Conservation (phyloP, 192 early-diverging fungal genomes). For the Gonapodya sp. region DNA sequence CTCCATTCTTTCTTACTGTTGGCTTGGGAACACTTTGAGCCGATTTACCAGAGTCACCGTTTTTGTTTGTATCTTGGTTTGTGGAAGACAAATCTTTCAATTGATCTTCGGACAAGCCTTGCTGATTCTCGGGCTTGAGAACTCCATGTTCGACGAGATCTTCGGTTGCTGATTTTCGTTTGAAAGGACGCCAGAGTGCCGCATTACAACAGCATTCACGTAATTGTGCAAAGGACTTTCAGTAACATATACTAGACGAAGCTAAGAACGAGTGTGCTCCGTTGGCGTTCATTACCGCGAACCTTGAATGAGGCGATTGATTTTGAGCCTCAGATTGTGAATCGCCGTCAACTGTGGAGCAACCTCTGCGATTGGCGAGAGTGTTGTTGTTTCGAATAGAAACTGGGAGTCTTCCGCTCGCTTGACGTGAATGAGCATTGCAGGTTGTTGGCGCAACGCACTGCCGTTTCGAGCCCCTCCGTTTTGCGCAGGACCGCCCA, state of each 20-base stretch:
- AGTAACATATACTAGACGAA: background rate
- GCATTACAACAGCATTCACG: too few species aligned
- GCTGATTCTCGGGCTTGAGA: slow-evolving; percentile 36
- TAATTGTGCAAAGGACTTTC: background rate
- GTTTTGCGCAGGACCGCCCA: too few species aligned
- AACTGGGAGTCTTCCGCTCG: slow-evolving; percentile 32
- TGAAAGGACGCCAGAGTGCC: background rate
- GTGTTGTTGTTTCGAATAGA: slow-evolving; percentile 25
- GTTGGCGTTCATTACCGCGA: too few species aligned
- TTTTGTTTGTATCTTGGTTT: slow-evolving; percentile 14
- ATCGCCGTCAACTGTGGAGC: slow-evolving; percentile 15
- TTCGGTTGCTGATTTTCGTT: slow-evolving; percentile 17
- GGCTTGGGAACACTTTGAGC: slow-evolving; percentile 14
- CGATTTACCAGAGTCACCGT: slow-evolving; percentile 10
- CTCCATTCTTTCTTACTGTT: slow-evolving; percentile 25
- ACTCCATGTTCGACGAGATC: slow-evolving; percentile 43
- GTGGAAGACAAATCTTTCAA: slow-evolving; percentile 31
- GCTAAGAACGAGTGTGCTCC: background rate
- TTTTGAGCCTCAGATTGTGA: slow-evolving; percentile 20
- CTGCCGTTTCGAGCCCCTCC: too few species aligned
- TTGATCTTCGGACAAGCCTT: slow-evolving; percentile 48
- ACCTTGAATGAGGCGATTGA: slow-evolving; percentile 17
- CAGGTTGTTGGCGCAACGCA: too few species aligned
- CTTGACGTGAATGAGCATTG: slow-evolving; percentile 29
- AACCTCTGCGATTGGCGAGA: slow-evolving; percentile 20